A percentile compares a stretch with the other conserved stretches of the same genome.
phyloP scores from a whole-genome alignment of 2,329 filamentous ascomycete genomes.

The Karstenula rhodostoma region DNA sequence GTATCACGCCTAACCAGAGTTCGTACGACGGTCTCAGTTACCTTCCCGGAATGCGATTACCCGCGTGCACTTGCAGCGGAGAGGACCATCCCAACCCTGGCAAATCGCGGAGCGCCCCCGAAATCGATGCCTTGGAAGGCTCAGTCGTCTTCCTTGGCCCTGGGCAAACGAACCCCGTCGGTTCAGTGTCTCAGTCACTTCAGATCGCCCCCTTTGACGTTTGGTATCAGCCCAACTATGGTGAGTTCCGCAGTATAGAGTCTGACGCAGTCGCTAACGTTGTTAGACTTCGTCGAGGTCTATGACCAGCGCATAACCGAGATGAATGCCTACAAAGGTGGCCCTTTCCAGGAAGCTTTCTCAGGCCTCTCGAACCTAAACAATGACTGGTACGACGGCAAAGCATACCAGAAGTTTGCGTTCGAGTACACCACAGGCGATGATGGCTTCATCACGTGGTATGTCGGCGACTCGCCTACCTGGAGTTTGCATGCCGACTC shows the following conservation, averaged over 20 bases:
- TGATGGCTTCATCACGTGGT: slow-evolving; percentile 71
- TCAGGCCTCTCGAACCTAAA: slow-evolving; percentile 63
- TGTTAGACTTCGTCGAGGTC: slow-evolving; percentile 67
- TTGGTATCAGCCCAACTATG: slow-evolving; percentile 70
- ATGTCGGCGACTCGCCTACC: slow-evolving; percentile 69
- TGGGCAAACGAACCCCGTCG: slow-evolving; percentile 61
- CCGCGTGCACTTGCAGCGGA: slow-evolving; percentile 70
- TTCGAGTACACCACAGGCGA: slow-evolving; percentile 66
- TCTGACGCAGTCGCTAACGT: slow-evolving; percentile 21
- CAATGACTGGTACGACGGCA: slow-evolving; percentile 65
- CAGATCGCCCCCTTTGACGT: slow-evolving; percentile 75
- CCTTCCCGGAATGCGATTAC: slow-evolving; percentile 74
- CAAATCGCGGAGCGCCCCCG: slow-evolving; percentile 71
- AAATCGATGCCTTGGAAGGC: slow-evolving; percentile 78
- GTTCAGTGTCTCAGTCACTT: slow-evolving; percentile 70
- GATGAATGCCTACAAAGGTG: slow-evolving; percentile 65
- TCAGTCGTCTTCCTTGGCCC: slow-evolving; percentile 63
- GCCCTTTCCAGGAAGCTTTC: slow-evolving; percentile 64
- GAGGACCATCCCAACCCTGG: slow-evolving; percentile 73
- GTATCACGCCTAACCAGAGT: slow-evolving; percentile 77
- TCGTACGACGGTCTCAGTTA: slow-evolving; percentile 70
- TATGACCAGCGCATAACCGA: slow-evolving; percentile 64
- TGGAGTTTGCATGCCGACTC: slow-evolving; percentile 69
- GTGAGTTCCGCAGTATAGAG: slow-evolving; percentile 29
- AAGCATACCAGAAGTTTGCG: slow-evolving; percentile 63